phyloP scores from a whole-genome alignment of 495 filamentous ascomycete genomes.

The Rhypophila decipiens region DNA sequence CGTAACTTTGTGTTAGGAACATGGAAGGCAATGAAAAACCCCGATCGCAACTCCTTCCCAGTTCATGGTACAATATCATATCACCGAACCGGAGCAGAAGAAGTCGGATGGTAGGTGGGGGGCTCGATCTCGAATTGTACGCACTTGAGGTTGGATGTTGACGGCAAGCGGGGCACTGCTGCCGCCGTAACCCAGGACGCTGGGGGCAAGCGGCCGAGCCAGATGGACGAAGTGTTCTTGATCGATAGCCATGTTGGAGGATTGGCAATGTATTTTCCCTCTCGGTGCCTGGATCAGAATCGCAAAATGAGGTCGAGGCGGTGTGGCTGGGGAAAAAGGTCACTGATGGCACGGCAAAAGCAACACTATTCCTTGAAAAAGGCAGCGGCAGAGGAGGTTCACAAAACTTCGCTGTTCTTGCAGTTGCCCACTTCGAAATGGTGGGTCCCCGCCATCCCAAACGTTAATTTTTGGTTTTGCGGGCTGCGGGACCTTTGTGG shows the following conservation, averaged over 20 bases:
- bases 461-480: slow-evolving; percentile 34
- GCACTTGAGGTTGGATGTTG: slow-evolving; percentile 90
- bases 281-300: too few relatives aligned
- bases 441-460: slow-evolving; percentile 4
- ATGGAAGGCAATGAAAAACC: too few relatives aligned
- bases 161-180: slow-evolving; percentile 87
- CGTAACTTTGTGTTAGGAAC: slow-evolving; percentile 17
- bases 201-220: slow-evolving; percentile 80
- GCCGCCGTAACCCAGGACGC: slow-evolving; percentile 66
- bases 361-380: background rate
- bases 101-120: slow-evolving; percentile 62
- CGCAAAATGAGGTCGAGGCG: too few relatives aligned
- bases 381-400: background rate
- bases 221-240: slow-evolving; percentile 85
- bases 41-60: background rate
- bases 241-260: slow-evolving; percentile 68
- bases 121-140: slow-evolving; percentile 8
- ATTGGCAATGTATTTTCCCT: too few relatives aligned
- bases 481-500: slow-evolving; percentile 26
- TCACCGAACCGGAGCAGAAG: slow-evolving; percentile 37
- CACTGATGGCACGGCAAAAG: background rate
- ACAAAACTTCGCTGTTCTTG: background rate
- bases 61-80: background rate
- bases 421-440: background rate
- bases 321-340: too few relatives aligned